These are phyloP conservation scores for Lepidium campestre DNA, from an alignment of 441 rosid species.

Conservation along the genomic window DNA sequence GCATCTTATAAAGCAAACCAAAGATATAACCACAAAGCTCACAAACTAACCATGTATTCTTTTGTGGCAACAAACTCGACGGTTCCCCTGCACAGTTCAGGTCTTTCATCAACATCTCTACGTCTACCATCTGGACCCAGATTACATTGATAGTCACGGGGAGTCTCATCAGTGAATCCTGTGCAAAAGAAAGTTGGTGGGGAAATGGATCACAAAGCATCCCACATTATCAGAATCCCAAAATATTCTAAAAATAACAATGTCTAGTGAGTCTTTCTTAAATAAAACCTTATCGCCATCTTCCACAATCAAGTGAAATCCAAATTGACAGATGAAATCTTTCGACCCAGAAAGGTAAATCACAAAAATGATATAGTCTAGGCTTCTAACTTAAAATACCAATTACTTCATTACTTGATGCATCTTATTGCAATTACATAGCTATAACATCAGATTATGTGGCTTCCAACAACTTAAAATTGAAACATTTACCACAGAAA, in stretches of 20 bases:
- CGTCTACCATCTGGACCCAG: slow-evolving; percentile 98
- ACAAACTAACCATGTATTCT: slow-evolving; percentile 76
- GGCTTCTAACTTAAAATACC: neutral
- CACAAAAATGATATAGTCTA: neutral
- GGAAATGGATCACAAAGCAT: neutral
- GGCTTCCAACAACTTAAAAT: neutral
- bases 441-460: neutral
- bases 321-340: neutral
- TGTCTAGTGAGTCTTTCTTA: neutral
- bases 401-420: neutral
- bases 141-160: slow-evolving; percentile 93
- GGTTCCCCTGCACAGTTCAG: slow-evolving; percentile 90
- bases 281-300: neutral
- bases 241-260: neutral
- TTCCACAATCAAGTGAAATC: slow-evolving; percentile 3
- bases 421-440: neutral
- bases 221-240: neutral
- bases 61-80: slow-evolving; percentile 89
- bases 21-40: slow-evolving; percentile 7
- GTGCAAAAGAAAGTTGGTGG: slow-evolving; percentile 19
- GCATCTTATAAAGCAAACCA: neutral
- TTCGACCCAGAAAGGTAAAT: slow-evolving; percentile 6
- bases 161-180: slow-evolving; percentile 91
- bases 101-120: slow-evolving; percentile 96
- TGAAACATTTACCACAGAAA: slow-evolving; percentile 63